phyloP scores from a whole-genome alignment of 1,139 yeast genomes.

The Lizanozyma gosingica region DNA sequence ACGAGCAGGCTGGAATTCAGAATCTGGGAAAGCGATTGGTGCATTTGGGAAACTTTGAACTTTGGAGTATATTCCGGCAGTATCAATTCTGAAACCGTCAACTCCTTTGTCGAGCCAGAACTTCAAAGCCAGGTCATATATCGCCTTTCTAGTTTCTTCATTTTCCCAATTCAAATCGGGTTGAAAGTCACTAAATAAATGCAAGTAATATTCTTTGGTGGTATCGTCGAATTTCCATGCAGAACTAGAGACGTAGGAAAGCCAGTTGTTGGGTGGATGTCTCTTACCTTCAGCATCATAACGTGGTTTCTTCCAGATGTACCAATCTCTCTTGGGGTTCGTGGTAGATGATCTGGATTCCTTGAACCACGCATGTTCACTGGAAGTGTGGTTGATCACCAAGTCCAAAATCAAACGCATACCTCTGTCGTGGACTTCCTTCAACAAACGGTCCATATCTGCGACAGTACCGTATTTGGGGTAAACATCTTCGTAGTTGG shows the following conservation, averaged over 20 bases:
- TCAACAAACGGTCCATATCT: slow-evolving; percentile 41
- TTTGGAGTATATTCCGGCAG: slow-evolving; percentile 46
- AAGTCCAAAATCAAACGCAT: slow-evolving; percentile 46
- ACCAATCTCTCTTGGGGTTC: slow-evolving; percentile 55
- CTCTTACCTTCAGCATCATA: slow-evolving; percentile 39
- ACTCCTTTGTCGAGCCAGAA: slow-evolving; percentile 51
- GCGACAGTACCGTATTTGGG: slow-evolving; percentile 45
- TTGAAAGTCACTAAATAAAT: slow-evolving; percentile 42
- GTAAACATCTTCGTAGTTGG: slow-evolving; percentile 43
- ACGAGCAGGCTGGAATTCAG: slow-evolving; percentile 30
- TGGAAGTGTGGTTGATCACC: slow-evolving; percentile 52
- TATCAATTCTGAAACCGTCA: slow-evolving; percentile 52
- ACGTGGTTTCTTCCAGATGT: slow-evolving; percentile 44
- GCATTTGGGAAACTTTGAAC: slow-evolving; percentile 40
- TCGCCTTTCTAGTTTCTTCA: slow-evolving; percentile 40
- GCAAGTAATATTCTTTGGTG: slow-evolving; percentile 46
- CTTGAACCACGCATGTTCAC: slow-evolving; percentile 49
- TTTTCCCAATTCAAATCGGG: slow-evolving; percentile 59
- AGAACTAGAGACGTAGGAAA: slow-evolving; percentile 40
- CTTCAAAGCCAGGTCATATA: slow-evolving; percentile 38
- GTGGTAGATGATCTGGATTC: slow-evolving; percentile 42
- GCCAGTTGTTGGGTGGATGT: slow-evolving; percentile 52
- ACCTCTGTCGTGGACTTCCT: slow-evolving; percentile 39
- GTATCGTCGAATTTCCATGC: slow-evolving; percentile 50
- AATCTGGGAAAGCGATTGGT: slow-evolving; percentile 33